Conservation (phyloP, 345 rosid genomes). For the Populus nigra region DNA sequence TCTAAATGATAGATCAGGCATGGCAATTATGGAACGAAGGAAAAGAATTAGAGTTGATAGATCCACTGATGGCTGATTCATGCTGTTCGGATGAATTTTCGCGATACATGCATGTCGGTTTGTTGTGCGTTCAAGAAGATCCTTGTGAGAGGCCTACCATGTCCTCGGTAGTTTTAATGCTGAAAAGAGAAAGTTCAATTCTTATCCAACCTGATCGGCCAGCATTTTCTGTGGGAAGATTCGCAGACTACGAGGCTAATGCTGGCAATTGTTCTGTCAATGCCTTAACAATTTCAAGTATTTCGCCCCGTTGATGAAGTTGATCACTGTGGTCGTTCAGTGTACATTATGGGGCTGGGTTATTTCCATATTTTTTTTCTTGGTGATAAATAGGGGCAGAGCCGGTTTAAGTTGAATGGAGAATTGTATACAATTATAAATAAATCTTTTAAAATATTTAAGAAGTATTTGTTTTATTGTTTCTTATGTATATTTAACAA, state of each 20-base stretch:
- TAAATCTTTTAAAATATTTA: too few relatives aligned
- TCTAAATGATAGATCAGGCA: constrained; percentile 12
- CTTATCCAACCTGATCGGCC: constrained; percentile 28
- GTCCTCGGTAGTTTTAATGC: constrained; percentile 30
- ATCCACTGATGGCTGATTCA: constrained; percentile 9
- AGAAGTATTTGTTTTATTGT: too few relatives aligned
- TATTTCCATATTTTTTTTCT: too few relatives aligned
- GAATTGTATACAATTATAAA: too few relatives aligned
- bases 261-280: background rate
- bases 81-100: constrained; percentile 16
- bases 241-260: background rate
- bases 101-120: constrained; percentile 32
- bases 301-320: too few relatives aligned
- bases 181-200: constrained; percentile 15
- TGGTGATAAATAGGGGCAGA: too few relatives aligned
- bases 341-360: too few relatives aligned
- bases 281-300: too few relatives aligned
- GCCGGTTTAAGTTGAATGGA: too few relatives aligned
- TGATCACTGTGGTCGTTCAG: too few relatives aligned
- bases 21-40: constrained; percentile 38
- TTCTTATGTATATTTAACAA: too few relatives aligned
- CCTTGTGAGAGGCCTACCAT: constrained; percentile 28
- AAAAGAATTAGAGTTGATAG: constrained; percentile 21
- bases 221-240: constrained; percentile 8
- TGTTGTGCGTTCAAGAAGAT: constrained; percentile 36